A percentile compares a stretch with the other conserved stretches of the same genome.
These are phyloP conservation scores for Wickerhamomyces alni DNA, from an alignment of 805 yeast genomes.

Conservation along the genomic window DNA sequence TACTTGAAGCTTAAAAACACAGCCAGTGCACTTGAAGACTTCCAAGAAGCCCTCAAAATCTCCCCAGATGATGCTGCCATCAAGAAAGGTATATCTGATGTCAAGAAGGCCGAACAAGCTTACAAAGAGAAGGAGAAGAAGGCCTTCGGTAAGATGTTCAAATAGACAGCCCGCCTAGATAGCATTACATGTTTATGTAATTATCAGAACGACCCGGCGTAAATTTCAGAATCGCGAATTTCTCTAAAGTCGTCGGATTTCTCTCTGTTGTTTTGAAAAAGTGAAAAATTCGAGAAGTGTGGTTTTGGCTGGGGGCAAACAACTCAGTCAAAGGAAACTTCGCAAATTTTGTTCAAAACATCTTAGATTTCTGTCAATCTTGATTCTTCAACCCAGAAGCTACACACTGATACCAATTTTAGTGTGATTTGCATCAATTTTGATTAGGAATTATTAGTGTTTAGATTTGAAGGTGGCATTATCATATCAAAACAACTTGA, in stretches of 20 bases:
- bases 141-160: constrained; percentile 67
- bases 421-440: constrained; percentile 4
- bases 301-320: constrained; percentile 11
- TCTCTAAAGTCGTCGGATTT: neutral
- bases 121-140: constrained; percentile 65
- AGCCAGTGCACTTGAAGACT: constrained; percentile 60
- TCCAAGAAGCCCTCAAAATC: constrained; percentile 56
- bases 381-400: constrained; percentile 5
- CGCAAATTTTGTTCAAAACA: constrained; percentile 9
- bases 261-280: constrained; percentile 4
- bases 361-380: constrained; percentile 6
- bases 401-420: constrained; percentile 3
- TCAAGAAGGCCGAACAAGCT: constrained; percentile 44
- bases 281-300: constrained; percentile 11
- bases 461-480: constrained; percentile 3
- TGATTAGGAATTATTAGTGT: constrained; percentile 9
- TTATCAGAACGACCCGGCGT: constrained; percentile 3
- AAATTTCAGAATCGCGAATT: constrained; percentile 6
- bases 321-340: constrained; percentile 6
- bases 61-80: constrained; percentile 75
- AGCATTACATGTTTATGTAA: neutral
- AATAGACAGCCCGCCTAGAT: constrained; percentile 7
- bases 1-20: constrained; percentile 56
- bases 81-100: constrained; percentile 53
- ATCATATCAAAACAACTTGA: neutral